phyloP scores from a whole-genome alignment of 345 rosid genomes.

The Aethionema arabicum region DNA sequence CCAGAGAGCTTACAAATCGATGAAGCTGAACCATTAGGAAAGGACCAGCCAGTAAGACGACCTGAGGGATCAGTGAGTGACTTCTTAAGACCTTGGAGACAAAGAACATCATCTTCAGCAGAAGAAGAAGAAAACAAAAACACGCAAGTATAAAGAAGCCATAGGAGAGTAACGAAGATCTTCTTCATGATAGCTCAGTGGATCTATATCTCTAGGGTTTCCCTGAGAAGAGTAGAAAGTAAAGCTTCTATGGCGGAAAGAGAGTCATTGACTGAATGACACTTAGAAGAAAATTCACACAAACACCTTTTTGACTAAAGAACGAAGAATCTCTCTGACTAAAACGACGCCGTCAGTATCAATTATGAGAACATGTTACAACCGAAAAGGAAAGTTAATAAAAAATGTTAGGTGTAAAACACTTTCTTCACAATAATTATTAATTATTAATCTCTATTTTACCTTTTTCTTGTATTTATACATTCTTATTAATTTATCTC shows the following conservation, averaged over 20 bases:
- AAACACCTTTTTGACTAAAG: neutral
- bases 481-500: too few relatives aligned
- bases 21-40: constrained; percentile 48
- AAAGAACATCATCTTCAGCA: constrained; percentile 53
- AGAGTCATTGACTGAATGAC: constrained; percentile 27
- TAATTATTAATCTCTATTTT: neutral
- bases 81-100: constrained; percentile 53
- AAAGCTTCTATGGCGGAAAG: constrained; percentile 33
- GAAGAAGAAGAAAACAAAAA: constrained; percentile 16
- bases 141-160: constrained; percentile 2
- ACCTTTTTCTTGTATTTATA: neutral
- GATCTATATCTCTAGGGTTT: constrained; percentile 28
- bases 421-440: neutral
- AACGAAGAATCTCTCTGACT: constrained; percentile 12
- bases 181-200: constrained; percentile 30
- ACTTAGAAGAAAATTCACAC: too few relatives aligned
- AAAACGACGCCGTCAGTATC: constrained; percentile 21
- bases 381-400: constrained; percentile 10
- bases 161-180: constrained; percentile 26
- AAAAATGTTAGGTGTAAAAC: neutral
- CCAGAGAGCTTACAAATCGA: constrained; percentile 70
- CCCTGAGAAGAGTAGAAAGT: neutral
- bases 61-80: constrained; percentile 45
- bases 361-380: constrained; percentile 9
- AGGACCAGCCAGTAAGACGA: constrained; percentile 43